Evolutionary conservation across 805 yeast species (phyloP).

Genomic region (Candida arabinofermentans): DNA sequence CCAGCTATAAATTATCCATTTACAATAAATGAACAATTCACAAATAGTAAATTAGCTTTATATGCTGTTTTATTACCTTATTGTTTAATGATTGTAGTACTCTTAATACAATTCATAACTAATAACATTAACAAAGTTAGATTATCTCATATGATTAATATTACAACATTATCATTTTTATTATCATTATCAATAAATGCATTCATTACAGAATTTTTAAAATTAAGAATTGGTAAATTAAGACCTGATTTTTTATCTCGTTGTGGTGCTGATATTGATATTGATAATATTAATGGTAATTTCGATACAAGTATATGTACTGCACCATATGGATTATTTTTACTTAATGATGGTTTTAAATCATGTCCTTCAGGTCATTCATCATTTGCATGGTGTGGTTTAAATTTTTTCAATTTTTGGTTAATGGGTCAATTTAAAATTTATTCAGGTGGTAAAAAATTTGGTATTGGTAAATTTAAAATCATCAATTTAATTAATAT

Average conservation of each 20-base stretch:
- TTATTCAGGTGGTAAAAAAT: slow-evolving; percentile 12
- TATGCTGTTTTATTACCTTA: slow-evolving; percentile 38
- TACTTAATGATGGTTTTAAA: slow-evolving; percentile 60
- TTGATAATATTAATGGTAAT: too few relatives aligned
- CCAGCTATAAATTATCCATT: slow-evolving; percentile 46
- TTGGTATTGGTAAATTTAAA: slow-evolving; percentile 3
- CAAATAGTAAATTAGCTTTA: slow-evolving; percentile 24
- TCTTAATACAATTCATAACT: slow-evolving; percentile 13
- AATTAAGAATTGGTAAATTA: slow-evolving; percentile 78
- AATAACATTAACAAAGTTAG: slow-evolving; percentile 16
- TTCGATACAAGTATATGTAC: slow-evolving; percentile 28
- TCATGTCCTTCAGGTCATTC: slow-evolving; percentile 83
- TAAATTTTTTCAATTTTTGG: slow-evolving; percentile 60
- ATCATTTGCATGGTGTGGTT: slow-evolving; percentile 62
- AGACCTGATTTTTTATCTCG: slow-evolving; percentile 88
- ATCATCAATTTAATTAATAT: slow-evolving; percentile 18
- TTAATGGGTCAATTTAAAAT: slow-evolving; percentile 52
- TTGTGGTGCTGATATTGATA: slow-evolving; percentile 47
- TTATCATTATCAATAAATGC: slow-evolving; percentile 41
- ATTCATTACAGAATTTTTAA: slow-evolving; percentile 65
- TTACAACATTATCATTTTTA: slow-evolving; percentile 37
- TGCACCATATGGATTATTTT: slow-evolving; percentile 29
- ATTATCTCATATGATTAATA: slow-evolving; percentile 34
- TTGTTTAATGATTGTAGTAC: slow-evolving; percentile 17
- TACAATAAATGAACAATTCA: slow-evolving; percentile 37